These are phyloP conservation scores for Erythrophleum ivorense DNA, from an alignment of 331 rosid genomes.

Conservation along the genomic window DNA sequence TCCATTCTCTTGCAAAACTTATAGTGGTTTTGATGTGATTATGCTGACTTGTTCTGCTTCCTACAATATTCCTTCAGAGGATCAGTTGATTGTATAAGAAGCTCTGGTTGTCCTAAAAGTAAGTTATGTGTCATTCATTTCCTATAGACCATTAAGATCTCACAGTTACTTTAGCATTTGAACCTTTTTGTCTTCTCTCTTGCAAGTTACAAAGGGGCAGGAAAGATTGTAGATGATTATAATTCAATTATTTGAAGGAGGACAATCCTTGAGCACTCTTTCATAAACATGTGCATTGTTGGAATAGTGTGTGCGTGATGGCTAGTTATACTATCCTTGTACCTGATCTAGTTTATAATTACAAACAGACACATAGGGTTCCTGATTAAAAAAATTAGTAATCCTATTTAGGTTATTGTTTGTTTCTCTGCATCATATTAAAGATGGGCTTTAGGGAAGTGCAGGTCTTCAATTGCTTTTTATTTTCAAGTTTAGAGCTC, in stretches of 20 bases:
- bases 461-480: no score
- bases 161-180: neutral
- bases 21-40: neutral
- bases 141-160: neutral
- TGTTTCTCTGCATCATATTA: no score
- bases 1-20: neutral
- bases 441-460: no score
- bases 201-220: neutral
- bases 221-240: neutral
- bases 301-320: no score
- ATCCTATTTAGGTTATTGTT: no score
- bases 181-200: neutral
- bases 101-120: slow-evolving; percentile 52
- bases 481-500: no score
- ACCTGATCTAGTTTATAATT: no score
- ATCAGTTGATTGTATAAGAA: slow-evolving; percentile 49
- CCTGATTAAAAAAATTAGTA: no score
- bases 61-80: slow-evolving; percentile 43
- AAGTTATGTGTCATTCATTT: slow-evolving; percentile 43
- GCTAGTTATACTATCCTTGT: no score
- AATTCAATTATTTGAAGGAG: no score
- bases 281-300: neutral
- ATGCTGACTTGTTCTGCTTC: slow-evolving; percentile 19
- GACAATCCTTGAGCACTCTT: neutral
- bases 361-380: no score